Evolutionary conservation across 2,329 filamentous ascomycete genomes (phyloP).

Genomic region (Chrysoporthe cubensis): DNA sequence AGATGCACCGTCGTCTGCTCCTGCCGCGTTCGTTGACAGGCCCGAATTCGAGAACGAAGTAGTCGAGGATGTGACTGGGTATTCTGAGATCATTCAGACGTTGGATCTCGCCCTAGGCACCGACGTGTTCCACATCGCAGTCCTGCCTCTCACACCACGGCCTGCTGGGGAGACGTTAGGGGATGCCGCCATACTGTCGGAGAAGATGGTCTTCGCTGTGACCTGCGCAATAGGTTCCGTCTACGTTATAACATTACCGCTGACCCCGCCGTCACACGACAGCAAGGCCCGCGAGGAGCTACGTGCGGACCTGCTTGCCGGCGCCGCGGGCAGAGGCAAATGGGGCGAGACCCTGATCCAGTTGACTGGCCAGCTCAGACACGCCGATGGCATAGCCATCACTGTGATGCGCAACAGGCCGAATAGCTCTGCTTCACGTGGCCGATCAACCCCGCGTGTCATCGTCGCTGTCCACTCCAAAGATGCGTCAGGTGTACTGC

Average conservation of each 20-base stretch:
- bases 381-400: constrained; percentile 60
- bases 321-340: constrained; percentile 61
- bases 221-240: constrained; percentile 61
- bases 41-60: constrained; percentile 61
- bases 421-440: constrained; percentile 19
- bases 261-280: constrained; percentile 63
- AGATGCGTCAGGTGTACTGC: constrained; percentile 62
- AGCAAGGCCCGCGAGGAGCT: constrained; percentile 62
- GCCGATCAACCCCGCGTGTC: constrained; percentile 43
- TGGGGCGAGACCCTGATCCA: constrained; percentile 65
- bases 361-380: constrained; percentile 57
- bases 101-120: constrained; percentile 64
- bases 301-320: constrained; percentile 53
- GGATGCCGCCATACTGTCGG: constrained; percentile 53
- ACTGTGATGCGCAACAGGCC: constrained; percentile 49
- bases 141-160: constrained; percentile 56
- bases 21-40: constrained; percentile 50
- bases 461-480: constrained; percentile 64
- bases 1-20: constrained; percentile 40
- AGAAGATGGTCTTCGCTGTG: constrained; percentile 64
- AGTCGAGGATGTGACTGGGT: constrained; percentile 50
- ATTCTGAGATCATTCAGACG: constrained; percentile 61
- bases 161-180: constrained; percentile 53
- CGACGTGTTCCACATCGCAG: constrained; percentile 58
- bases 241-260: constrained; percentile 61